Evolutionary conservation across 2,329 filamentous ascomycete genomes (phyloP).

Genomic region (Scorias spongiosa): DNA sequence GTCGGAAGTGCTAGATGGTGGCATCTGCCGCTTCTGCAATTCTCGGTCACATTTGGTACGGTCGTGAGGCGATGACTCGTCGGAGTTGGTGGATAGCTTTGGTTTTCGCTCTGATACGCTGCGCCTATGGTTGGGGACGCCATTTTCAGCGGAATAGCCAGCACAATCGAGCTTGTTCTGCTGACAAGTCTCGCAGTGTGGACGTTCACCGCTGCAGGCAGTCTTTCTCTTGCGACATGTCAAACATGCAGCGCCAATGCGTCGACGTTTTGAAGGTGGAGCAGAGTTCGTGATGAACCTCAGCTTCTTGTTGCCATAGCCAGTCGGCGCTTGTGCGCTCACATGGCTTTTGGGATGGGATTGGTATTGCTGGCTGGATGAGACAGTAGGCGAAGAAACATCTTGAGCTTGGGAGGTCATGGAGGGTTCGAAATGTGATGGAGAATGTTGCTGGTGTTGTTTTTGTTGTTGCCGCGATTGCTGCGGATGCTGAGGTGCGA

Average conservation of each 20-base stretch:
- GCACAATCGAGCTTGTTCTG: slow-evolving; percentile 34
- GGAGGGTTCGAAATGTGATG: not conserved
- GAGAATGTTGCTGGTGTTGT: slow-evolving; percentile 1
- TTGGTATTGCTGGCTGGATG: not conserved
- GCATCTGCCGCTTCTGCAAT: not conserved
- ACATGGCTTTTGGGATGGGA: not conserved
- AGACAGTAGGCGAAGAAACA: not conserved
- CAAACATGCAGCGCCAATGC: slow-evolving; percentile 56
- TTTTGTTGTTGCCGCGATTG: slow-evolving; percentile 1
- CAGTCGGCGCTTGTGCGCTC: slow-evolving; percentile 2
- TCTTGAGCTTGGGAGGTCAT: not conserved
- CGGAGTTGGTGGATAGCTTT: not conserved
- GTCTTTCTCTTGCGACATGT: slow-evolving; percentile 36
- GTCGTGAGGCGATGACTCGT: not conserved
- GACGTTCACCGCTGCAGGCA: slow-evolving; percentile 31
- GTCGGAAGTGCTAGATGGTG: not conserved
- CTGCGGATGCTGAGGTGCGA: not conserved
- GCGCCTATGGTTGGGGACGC: not conserved
- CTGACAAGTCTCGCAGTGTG: slow-evolving; percentile 29
- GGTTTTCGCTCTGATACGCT: not conserved
- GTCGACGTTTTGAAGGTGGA: slow-evolving; percentile 61
- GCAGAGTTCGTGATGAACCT: slow-evolving; percentile 74
- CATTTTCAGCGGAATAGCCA: slow-evolving; percentile 19
- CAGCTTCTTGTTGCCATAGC: slow-evolving; percentile 7
- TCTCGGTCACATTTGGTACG: not conserved